A percentile compares a stretch with the other conserved stretches of the same genome.
phyloP scores from a whole-genome alignment of 345 rosid genomes.

The Brassica carinata region DNA sequence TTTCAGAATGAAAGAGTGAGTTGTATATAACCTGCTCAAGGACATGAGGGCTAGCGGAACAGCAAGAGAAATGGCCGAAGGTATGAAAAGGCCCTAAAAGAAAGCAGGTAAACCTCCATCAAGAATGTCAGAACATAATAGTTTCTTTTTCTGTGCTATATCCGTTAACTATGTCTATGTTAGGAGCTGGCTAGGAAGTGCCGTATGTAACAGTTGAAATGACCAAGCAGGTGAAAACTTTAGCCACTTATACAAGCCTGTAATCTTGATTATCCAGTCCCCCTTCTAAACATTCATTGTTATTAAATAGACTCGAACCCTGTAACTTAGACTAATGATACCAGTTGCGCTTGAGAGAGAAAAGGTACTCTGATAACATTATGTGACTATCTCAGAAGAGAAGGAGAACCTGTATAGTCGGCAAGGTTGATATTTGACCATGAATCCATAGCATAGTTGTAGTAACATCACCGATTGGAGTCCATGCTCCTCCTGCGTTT shows the following conservation, averaged over 20 bases:
- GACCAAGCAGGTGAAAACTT: background rate
- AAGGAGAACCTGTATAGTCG: conserved; percentile 75
- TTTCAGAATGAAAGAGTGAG: conserved; percentile 35
- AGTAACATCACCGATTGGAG: conserved; percentile 99
- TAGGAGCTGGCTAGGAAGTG: background rate
- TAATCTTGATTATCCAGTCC: conserved; percentile 12
- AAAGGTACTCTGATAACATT: conserved; percentile 1
- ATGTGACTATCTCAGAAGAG: conserved; percentile 14
- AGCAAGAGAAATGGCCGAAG: conserved; percentile 78
- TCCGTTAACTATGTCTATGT: no score
- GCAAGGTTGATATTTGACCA: conserved; percentile 87
- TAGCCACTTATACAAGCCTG: background rate
- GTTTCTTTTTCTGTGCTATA: background rate
- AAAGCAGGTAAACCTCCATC: conserved; percentile 18
- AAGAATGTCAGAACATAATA: background rate
- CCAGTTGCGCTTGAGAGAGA: background rate
- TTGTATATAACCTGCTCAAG: conserved; percentile 70
- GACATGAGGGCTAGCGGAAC: conserved; percentile 89
- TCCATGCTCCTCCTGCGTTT: conserved; percentile 98
- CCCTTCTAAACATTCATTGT: background rate
- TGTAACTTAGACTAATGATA: background rate
- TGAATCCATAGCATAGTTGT: conserved; percentile 99
- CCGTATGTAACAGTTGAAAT: background rate
- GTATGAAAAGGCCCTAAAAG: conserved; percentile 67
- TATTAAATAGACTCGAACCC: background rate